These are phyloP conservation scores for Xylariaceae sp. DNA, from an alignment of 2,329 filamentous ascomycete species.

Conservation along the genomic window DNA sequence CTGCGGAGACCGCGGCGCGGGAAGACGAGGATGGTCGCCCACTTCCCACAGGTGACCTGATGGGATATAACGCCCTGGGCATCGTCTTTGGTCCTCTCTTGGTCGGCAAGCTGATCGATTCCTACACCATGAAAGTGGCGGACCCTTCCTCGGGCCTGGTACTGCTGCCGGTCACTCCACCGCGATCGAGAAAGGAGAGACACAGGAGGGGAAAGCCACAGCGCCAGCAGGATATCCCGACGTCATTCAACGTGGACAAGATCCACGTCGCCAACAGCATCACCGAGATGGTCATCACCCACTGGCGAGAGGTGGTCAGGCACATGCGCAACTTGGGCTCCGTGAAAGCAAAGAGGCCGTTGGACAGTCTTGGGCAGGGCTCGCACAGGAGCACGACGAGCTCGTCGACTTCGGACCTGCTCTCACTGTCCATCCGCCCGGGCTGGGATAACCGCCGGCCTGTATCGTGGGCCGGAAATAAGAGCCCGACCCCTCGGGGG, in stretches of 20 bases:
- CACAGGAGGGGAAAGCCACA: slow-evolving; percentile 21
- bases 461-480: too few relatives aligned
- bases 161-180: slow-evolving; percentile 35
- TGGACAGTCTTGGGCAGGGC: slow-evolving; percentile 4
- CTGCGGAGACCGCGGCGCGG: slow-evolving; percentile 44
- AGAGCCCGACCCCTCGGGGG: too few relatives aligned
- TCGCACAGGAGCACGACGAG: slow-evolving; percentile 18
- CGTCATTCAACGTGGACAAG: slow-evolving; percentile 41
- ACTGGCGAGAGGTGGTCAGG: slow-evolving; percentile 57
- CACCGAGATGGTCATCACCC: slow-evolving; percentile 56
- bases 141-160: slow-evolving; percentile 33
- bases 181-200: slow-evolving; percentile 34
- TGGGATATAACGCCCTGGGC: slow-evolving; percentile 57
- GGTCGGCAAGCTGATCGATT: slow-evolving; percentile 47
- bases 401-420: slow-evolving; percentile 35
- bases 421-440: too few relatives aligned
- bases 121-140: slow-evolving; percentile 41
- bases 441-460: too few relatives aligned
- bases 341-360: slow-evolving; percentile 17
- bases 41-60: slow-evolving; percentile 49
- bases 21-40: slow-evolving; percentile 45
- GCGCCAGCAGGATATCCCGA: slow-evolving; percentile 10
- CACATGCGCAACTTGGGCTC: slow-evolving; percentile 46
- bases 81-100: slow-evolving; percentile 60
- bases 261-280: slow-evolving; percentile 51